phyloP scores from a whole-genome alignment of 179 eudicot species.

The Beta macrorhiza region DNA sequence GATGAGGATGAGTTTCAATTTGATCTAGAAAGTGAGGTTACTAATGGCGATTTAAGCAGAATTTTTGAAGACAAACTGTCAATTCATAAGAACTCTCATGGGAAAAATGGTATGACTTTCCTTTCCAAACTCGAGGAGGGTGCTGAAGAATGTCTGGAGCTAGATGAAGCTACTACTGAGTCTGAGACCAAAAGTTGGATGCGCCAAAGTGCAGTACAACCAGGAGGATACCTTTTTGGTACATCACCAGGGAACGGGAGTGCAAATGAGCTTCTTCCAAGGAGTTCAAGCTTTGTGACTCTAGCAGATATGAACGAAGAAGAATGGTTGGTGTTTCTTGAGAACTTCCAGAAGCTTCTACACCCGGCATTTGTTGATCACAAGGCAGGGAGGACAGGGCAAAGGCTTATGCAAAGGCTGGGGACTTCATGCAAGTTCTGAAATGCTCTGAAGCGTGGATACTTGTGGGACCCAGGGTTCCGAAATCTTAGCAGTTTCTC shows the following conservation, averaged over 20 bases:
- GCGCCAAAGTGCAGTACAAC: not conserved
- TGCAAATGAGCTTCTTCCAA: constrained; percentile 62
- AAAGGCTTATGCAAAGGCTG: constrained; percentile 62
- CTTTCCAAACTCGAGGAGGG: constrained; percentile 53
- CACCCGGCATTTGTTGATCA: constrained; percentile 53
- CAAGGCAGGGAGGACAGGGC: constrained; percentile 44
- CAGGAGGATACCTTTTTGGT: constrained; percentile 19
- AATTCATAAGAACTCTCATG: not conserved
- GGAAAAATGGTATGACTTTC: constrained; percentile 29
- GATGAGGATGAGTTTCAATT: constrained; percentile 50
- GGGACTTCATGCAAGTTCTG: constrained; percentile 91
- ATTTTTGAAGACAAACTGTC: constrained; percentile 6
- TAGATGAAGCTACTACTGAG: not conserved
- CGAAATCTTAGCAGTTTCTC: too few species aligned
- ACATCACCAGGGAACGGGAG: constrained; percentile 55
- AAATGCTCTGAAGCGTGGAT: constrained; percentile 22
- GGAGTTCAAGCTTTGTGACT: constrained; percentile 61
- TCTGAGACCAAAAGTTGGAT: not conserved
- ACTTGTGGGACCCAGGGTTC: too few species aligned
- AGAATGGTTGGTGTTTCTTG: constrained; percentile 62
- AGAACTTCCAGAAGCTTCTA: constrained; percentile 64
- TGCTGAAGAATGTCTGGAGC: constrained; percentile 35
- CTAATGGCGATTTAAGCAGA: constrained; percentile 16
- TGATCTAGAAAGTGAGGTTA: constrained; percentile 57
- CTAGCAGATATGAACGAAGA: constrained; percentile 66